These are phyloP conservation scores for Trichoderma sp. DNA, from an alignment of 2,329 filamentous ascomycete species.

Conservation along the genomic window DNA sequence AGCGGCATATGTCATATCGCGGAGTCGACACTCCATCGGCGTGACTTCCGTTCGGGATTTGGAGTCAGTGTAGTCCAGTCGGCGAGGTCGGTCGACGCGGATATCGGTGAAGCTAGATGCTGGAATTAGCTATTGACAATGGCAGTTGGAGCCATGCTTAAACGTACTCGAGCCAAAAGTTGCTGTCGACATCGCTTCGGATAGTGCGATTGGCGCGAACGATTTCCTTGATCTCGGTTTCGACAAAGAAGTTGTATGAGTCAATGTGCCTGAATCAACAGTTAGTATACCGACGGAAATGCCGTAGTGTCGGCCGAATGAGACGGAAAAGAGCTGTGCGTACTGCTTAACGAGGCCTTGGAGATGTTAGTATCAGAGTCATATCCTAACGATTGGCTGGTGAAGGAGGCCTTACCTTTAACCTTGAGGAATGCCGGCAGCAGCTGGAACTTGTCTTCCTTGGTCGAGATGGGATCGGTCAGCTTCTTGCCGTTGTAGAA, in stretches of 20 bases:
- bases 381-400: background rate
- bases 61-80: constrained; percentile 69
- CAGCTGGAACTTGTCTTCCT: constrained; percentile 92
- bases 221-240: constrained; percentile 95
- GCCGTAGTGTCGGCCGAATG: background rate
- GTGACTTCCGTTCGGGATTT: constrained; percentile 73
- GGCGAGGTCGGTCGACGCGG: constrained; percentile 76
- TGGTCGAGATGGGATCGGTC: constrained; percentile 61
- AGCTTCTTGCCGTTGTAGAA: constrained; percentile 67
- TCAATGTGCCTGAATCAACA: constrained; percentile 67
- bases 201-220: constrained; percentile 86
- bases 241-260: constrained; percentile 97
- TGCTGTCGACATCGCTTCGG: constrained; percentile 85
- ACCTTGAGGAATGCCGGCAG: constrained; percentile 97
- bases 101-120: constrained; percentile 72
- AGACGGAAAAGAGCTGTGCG: constrained; percentile 26
- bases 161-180: constrained; percentile 76
- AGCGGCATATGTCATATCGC: constrained; percentile 97
- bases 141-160: constrained; percentile 22
- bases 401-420: constrained; percentile 61
- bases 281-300: constrained; percentile 20
- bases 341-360: constrained; percentile 80
- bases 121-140: constrained; percentile 7
- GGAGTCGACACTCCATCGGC: constrained; percentile 91
- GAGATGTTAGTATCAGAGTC: background rate